Evolutionary conservation across 805 yeast species (phyloP).

Genomic region (Metschnikowia baotianmanensis): DNA sequence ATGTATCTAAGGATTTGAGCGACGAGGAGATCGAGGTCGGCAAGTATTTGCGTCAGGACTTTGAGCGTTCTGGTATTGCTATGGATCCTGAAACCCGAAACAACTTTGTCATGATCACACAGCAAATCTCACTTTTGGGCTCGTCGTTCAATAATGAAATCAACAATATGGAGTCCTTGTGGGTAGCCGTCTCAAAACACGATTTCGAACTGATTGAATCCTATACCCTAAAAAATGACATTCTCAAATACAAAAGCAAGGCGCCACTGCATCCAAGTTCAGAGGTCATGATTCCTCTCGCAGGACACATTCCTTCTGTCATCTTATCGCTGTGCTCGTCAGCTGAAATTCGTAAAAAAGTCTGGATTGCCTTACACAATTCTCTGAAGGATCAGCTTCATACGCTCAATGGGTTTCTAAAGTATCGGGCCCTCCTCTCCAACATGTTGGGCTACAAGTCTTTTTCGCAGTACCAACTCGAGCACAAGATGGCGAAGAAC

Average conservation of each 20-base stretch:
- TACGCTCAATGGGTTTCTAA: conserved; percentile 56
- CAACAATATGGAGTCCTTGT: conserved; percentile 29
- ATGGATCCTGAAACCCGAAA: conserved; percentile 64
- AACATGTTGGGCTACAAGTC: conserved; percentile 65
- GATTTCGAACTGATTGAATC: conserved; percentile 31
- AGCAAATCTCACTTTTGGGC: conserved; percentile 75
- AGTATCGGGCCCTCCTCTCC: conserved; percentile 69
- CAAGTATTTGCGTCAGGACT: conserved; percentile 72
- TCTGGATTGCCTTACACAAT: conserved; percentile 76
- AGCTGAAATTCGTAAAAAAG: conserved; percentile 54
- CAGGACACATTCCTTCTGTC: conserved; percentile 63
- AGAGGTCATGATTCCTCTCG: conserved; percentile 31
- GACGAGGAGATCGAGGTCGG: conserved; percentile 85
- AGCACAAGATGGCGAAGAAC: conserved; percentile 84
- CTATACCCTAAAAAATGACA: conserved; percentile 24
- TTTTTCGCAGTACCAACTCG: conserved; percentile 76
- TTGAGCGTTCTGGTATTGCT: conserved; percentile 85
- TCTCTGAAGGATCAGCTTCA: conserved; percentile 62
- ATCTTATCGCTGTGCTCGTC: conserved; percentile 58
- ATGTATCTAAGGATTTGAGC: conserved; percentile 38
- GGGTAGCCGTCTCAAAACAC: conserved; percentile 34
- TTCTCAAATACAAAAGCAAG: conserved; percentile 26
- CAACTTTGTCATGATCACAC: conserved; percentile 74
- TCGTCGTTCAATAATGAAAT: conserved; percentile 66
- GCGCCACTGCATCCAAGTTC: conserved; percentile 14